Conservation (phyloP, 2,329 filamentous ascomycete genomes). For the Blastomyces gilchristii region DNA sequence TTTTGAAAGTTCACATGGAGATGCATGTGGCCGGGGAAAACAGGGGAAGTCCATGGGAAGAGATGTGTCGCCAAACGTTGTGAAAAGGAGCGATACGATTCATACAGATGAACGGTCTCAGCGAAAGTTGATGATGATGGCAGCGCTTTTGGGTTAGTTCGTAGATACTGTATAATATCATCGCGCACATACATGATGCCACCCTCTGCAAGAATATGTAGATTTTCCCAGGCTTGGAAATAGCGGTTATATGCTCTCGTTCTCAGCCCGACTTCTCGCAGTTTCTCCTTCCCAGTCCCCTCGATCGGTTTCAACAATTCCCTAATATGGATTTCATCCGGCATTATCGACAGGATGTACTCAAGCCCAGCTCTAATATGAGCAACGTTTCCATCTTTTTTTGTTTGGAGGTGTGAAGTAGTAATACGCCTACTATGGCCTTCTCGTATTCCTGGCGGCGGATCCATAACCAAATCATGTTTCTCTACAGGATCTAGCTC, state of each 20-base stretch:
- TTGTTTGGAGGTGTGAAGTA: background rate
- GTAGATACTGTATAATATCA: background rate
- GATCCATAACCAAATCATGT: background rate
- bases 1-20: background rate
- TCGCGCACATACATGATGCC: background rate
- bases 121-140: background rate
- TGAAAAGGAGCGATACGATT: background rate
- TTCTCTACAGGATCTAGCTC: background rate
- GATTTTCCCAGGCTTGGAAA: background rate
- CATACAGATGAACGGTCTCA: background rate
- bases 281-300: background rate
- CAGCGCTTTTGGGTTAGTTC: background rate
- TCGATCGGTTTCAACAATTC: background rate
- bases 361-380: background rate
- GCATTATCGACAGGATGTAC: background rate
- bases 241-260: background rate
- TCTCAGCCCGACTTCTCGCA: background rate
- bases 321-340: background rate
- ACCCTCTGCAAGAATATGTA: background rate
- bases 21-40: background rate
- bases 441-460: background rate
- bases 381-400: background rate
- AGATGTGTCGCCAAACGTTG: background rate
- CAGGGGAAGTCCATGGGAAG: background rate
- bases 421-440: background rate